A percentile compares a stretch with the other conserved stretches of the same genome.
Evolutionary conservation across 208 protist species (phyloP).

Genomic region (Novymonas esmeraldas): DNA sequence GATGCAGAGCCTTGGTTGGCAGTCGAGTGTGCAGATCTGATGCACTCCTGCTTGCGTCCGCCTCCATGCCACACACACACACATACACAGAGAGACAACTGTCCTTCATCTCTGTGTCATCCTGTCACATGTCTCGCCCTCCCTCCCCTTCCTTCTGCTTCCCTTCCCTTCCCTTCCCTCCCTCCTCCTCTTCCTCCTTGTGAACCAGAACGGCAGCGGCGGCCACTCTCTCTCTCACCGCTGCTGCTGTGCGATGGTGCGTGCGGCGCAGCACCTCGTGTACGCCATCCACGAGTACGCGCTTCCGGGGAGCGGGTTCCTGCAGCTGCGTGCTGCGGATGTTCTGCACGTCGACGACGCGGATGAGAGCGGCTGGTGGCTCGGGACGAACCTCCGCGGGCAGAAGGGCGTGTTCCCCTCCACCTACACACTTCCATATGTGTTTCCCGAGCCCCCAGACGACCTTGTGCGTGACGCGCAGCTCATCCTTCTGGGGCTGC

Average conservation of each 20-base stretch:
- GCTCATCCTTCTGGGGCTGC: constrained; percentile 27
- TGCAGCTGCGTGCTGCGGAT: constrained; percentile 53
- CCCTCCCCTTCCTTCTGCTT: no score
- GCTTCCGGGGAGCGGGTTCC: constrained; percentile 45
- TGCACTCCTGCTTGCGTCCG: background rate
- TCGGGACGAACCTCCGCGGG: constrained; percentile 48
- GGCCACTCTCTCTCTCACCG: background rate
- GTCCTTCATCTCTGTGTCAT: no score
- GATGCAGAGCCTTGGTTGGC: no score
- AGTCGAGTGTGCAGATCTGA: no score
- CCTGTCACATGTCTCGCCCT: no score
- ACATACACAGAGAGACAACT: background rate
- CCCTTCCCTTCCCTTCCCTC: no score
- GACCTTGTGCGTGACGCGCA: constrained; percentile 35
- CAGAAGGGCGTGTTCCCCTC: constrained; percentile 71
- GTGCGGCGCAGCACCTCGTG: constrained; percentile 32
- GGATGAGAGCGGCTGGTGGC: constrained; percentile 79
- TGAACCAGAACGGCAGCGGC: no score
- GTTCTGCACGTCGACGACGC: constrained; percentile 61
- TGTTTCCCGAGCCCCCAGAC: constrained; percentile 34
- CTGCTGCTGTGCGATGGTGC: constrained; percentile 8
- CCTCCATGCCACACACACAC: background rate
- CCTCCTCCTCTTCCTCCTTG: background rate
- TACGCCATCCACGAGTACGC: constrained; percentile 63
- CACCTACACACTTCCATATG: constrained; percentile 59